Base-by-base conservation (phyloP, 306 rosid genomes). In the Gleditsia sinensis region DNA sequence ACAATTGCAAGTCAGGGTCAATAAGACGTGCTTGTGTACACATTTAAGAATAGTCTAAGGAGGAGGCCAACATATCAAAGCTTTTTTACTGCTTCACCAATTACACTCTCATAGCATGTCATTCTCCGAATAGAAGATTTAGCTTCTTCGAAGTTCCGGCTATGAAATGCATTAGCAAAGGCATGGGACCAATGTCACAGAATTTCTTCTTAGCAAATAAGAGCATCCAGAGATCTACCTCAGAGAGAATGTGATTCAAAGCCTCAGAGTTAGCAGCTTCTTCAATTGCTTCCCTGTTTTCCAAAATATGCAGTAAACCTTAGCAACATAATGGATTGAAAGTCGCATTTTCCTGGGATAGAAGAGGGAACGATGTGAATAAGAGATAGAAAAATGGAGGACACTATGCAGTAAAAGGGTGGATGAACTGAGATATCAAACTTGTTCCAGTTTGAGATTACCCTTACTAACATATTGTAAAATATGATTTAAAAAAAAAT, bases 261-360 rank as follows among this genome's bases (percentile, higher is more conserved):
- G 83, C 84, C 72, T 83, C 85, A 43, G 96, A 70, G 60, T 85
- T 83, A 57, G 76, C 69, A 58, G 99, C 96, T 69, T 94, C 99
- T 83, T 90, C 96, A 71, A 94, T 96, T 23, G 80, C 95, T 86
- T 90, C 97, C 86, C 98, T 83, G 84, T 90, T 87, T 88, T 94
- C 99, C 92, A 94, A 34, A 49, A 94, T 90, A 97, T 92, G 93
- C 78, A 69, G 69, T 61, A 69, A 64, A 75, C 37, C 33, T 61
- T 48, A 60, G 69, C 17, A 74, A 33, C 32, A 17, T 13, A 23
- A 66, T 60, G 62, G 36, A 50, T 50, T 53, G 10, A 24, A 50
- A 25, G 19, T 34, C 64, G 32, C 51, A 27, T 33, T 77, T 79
- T 66, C 51, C 54, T n/a, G 43, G 33, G 20, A 50, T 0, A 19